These are phyloP conservation scores for Coniosporium apollinis DNA, from an alignment of 495 filamentous ascomycete genomes.

Conservation along the genomic window DNA sequence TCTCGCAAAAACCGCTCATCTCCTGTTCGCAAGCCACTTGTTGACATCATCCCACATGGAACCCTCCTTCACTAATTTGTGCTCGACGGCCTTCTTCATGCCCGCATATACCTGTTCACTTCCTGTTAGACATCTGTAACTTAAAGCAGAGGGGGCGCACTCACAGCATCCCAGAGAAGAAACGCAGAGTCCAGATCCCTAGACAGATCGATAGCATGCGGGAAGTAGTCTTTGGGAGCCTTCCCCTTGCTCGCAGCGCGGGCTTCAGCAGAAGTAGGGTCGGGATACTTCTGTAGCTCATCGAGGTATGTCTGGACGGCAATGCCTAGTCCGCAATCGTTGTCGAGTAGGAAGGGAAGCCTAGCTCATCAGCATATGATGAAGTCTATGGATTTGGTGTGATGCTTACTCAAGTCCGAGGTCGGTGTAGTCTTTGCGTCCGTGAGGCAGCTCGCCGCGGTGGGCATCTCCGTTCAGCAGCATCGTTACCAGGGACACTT, in stretches of 20 bases:
- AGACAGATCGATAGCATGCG: conserved; percentile 54
- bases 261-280: conserved; percentile 40
- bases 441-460: conserved; percentile 33
- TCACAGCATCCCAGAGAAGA: conserved; percentile 65
- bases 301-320: conserved; percentile 88
- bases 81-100: conserved; percentile 45
- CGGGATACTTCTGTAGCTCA: conserved; percentile 40
- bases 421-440: conserved; percentile 46
- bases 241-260: conserved; percentile 43
- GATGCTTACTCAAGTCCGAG: conserved; percentile 50
- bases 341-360: conserved; percentile 70
- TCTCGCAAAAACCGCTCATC: too few relatives aligned
- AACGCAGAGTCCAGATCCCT: conserved; percentile 68
- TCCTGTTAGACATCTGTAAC: not conserved
- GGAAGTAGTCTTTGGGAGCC: conserved; percentile 52
- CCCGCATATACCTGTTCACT: conserved; percentile 39
- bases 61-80: conserved; percentile 7
- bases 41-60: conserved; percentile 13
- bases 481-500: conserved; percentile 61
- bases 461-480: conserved; percentile 63
- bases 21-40: conserved; percentile 12
- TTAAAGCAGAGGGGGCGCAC: conserved; percentile 12
- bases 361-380: conserved; percentile 23
- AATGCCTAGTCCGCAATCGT: conserved; percentile 70
- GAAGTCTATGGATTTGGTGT: not conserved